Percentiles rank a stretch among this genome's conserved stretches.
Evolutionary conservation across 176 grass and related monocot genomes (phyloP).

Genomic region (Zizania latifolia): DNA sequence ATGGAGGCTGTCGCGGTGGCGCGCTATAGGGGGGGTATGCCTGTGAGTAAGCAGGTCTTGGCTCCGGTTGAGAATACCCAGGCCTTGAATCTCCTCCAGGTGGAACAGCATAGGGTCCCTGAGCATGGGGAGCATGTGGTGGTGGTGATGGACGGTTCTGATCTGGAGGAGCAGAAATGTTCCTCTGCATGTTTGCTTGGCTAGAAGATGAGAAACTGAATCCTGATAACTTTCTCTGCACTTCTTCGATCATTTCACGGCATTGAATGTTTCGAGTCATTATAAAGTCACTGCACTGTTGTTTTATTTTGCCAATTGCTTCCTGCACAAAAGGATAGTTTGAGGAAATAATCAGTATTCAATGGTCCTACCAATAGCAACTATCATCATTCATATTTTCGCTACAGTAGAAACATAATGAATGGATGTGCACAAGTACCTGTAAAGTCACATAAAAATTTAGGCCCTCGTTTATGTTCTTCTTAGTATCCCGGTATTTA

Average conservation of each 20-base stretch:
- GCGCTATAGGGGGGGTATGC: conserved; percentile 38
- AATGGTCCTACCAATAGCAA: neutral
- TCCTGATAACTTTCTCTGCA: conserved; percentile 80
- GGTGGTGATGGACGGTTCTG: conserved; percentile 42
- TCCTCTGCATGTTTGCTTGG: conserved; percentile 34
- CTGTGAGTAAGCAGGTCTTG: conserved; percentile 57
- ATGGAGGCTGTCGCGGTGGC: conserved; percentile 41
- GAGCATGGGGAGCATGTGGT: conserved; percentile 37
- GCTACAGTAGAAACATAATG: conserved; percentile 14
- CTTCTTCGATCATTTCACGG: conserved; percentile 95
- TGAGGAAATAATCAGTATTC: neutral
- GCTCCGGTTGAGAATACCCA: conserved; percentile 48
- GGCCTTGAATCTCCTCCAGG: conserved; percentile 35
- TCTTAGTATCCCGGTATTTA: conserved; percentile 84
- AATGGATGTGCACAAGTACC: conserved; percentile 38
- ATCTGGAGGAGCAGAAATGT: conserved; percentile 41
- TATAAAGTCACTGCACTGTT: conserved; percentile 89
- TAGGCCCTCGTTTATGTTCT: conserved; percentile 87
- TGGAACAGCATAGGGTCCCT: conserved; percentile 30
- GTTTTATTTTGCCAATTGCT: conserved; percentile 82
- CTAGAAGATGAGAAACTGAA: conserved; percentile 74
- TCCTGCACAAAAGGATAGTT: conserved; percentile 49
- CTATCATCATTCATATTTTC: conserved; percentile 4
- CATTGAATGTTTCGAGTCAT: conserved; percentile 96
- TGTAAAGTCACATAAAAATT: conserved; percentile 94